Evolutionary conservation across 768 basidiomycete species (phyloP).

Genomic region (Rhodotorula paludigena): DNA sequence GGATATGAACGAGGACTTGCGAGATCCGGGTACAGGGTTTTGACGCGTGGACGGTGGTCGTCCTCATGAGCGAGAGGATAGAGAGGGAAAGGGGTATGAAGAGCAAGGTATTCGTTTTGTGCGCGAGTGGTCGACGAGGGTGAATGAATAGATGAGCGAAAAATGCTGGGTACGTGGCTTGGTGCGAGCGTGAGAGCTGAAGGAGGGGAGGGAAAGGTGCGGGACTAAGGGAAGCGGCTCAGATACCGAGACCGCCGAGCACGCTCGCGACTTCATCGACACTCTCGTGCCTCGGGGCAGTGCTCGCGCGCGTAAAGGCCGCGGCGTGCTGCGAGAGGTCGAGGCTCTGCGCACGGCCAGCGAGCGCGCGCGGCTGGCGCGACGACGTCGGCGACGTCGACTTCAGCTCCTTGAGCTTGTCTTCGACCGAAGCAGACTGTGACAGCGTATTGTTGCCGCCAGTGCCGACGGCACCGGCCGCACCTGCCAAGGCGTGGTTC

Average conservation of each 20-base stretch:
- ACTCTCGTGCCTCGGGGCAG: conserved; percentile 17
- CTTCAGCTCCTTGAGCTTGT: conserved; percentile 24
- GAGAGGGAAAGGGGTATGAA: not conserved
- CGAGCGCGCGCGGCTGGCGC: conserved; percentile 68
- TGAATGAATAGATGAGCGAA: not conserved
- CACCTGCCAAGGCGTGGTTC: conserved; percentile 42
- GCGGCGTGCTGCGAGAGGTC: conserved; percentile 67
- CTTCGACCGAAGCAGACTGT: conserved; percentile 18
- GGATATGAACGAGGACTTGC: too few species aligned
- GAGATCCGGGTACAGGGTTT: too few species aligned
- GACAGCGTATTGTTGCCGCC: not conserved
- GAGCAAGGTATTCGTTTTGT: not conserved
- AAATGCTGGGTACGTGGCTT: not conserved
- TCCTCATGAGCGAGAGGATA: not conserved
- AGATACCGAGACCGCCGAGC: conserved; percentile 31
- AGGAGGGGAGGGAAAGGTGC: not conserved
- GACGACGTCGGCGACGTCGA: not conserved
- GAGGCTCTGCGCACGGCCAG: conserved; percentile 81
- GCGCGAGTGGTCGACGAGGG: not conserved
- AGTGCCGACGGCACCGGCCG: not conserved
- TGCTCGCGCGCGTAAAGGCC: conserved; percentile 25
- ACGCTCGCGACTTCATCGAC: conserved; percentile 38
- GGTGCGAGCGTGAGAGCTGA: not conserved
- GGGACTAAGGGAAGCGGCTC: not conserved
- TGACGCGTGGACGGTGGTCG: not conserved